These are phyloP conservation scores for Aristolochia fimbriata DNA, from an alignment of 164 flowering plant species.

Conservation along the genomic window DNA sequence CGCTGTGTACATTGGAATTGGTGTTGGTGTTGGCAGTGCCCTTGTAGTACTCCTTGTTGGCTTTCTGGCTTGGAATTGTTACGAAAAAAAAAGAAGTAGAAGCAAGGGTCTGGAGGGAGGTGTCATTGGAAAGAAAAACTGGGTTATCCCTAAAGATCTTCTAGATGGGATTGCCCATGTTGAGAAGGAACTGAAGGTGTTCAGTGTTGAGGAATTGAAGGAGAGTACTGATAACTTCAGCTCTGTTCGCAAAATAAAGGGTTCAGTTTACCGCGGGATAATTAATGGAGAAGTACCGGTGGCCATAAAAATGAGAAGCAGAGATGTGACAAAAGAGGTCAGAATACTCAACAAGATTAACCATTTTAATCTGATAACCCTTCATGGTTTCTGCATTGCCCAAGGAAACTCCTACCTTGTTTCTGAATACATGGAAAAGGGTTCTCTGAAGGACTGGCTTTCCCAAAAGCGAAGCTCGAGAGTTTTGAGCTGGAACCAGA, in stretches of 20 bases:
- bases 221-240: conserved; percentile 46
- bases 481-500: conserved; percentile 26
- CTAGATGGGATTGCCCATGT: conserved; percentile 29
- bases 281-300: conserved; percentile 19
- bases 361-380: conserved; percentile 53
- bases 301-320: conserved; percentile 35
- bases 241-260: conserved; percentile 24
- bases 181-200: conserved; percentile 24
- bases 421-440: conserved; percentile 51
- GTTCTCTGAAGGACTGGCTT: conserved; percentile 51
- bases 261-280: conserved; percentile 42
- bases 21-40: conserved; percentile 23
- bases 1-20: conserved; percentile 25
- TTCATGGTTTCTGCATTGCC: conserved; percentile 37
- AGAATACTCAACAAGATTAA: conserved; percentile 41
- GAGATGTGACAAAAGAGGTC: conserved; percentile 40
- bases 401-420: conserved; percentile 37
- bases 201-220: conserved; percentile 27
- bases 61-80: conserved; percentile 6
- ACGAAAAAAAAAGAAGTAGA: conserved; percentile 11
- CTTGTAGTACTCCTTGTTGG: conserved; percentile 12
- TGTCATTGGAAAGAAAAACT: conserved; percentile 4
- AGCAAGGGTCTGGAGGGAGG: not conserved
- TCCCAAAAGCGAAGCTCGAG: conserved; percentile 3
- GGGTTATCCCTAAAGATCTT: conserved; percentile 20